Conservation (phyloP, 106 monocot species). For the Phalaenopsis equestris region DNA sequence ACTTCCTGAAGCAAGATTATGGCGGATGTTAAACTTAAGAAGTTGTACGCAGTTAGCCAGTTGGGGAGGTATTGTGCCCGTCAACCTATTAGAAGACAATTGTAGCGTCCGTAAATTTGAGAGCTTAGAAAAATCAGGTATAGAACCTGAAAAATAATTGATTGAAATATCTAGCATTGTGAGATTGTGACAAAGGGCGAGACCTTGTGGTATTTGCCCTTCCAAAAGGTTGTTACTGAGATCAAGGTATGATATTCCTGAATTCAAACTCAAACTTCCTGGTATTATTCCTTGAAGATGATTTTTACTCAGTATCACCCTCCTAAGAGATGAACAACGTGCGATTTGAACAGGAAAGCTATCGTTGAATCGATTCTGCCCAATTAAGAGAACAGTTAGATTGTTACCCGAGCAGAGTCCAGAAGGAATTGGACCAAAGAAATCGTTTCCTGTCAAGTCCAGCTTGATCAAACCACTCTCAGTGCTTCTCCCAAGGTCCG, state of each 20-base stretch:
- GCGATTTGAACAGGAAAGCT: conserved; percentile 36
- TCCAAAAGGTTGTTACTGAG: conserved; percentile 46
- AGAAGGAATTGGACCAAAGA: conserved; percentile 54
- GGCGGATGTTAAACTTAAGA: conserved; percentile 35
- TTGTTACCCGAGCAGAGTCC: conserved; percentile 35
- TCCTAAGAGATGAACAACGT: conserved; percentile 32
- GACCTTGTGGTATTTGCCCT: conserved; percentile 34
- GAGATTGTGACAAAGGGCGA: conserved; percentile 40
- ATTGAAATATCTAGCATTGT: conserved; percentile 60
- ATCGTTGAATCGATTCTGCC: conserved; percentile 47
- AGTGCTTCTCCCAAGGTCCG: conserved; percentile 28
- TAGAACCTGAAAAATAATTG: conserved; percentile 43
- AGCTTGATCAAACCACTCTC: conserved; percentile 30
- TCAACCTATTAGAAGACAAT: conserved; percentile 44
- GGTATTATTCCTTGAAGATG: conserved; percentile 34
- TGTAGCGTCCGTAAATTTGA: conserved; percentile 34
- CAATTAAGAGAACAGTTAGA: conserved; percentile 40
- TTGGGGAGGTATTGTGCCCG: conserved; percentile 42
- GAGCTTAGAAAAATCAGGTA: conserved; percentile 39
- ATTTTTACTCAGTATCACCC: conserved; percentile 51
- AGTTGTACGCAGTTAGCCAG: conserved; percentile 48
- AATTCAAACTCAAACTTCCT: conserved; percentile 22
- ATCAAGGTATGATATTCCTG: conserved; percentile 45
- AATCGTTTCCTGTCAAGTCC: conserved; percentile 47
- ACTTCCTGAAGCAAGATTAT: conserved; percentile 42